These are phyloP conservation scores for Pseudogymnoascus sp. DNA, from an alignment of 2,329 filamentous ascomycete species.

Conservation along the genomic window DNA sequence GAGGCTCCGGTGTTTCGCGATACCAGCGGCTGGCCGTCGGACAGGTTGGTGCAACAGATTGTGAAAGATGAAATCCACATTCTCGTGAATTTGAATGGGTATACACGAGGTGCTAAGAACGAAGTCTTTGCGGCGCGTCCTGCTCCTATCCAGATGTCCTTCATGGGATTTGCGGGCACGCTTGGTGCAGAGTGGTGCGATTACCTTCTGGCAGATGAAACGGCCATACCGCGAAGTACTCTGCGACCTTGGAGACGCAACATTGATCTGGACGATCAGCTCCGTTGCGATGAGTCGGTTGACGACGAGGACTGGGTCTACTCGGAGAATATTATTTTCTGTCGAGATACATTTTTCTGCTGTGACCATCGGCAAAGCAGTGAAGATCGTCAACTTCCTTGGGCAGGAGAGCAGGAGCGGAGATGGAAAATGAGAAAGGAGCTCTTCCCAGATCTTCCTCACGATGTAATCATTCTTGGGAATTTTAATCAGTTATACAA, in stretches of 20 bases:
- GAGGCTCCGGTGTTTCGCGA: conserved; percentile 90
- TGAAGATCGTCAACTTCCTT: conserved; percentile 60
- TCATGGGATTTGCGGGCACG: conserved; percentile 97
- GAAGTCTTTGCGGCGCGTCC: conserved; percentile 94
- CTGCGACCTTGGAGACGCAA: conserved; percentile 74
- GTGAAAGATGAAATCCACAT: conserved; percentile 85
- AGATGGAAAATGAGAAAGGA: conserved; percentile 92
- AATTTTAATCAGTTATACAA: conserved; percentile 99
- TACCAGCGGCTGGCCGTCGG: conserved; percentile 77
- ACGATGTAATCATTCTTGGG: conserved; percentile 83
- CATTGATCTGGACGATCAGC: conserved; percentile 62
- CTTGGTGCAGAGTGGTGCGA: conserved; percentile 98
- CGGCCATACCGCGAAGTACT: conserved; percentile 74
- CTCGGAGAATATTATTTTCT: conserved; percentile 93
- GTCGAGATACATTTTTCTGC: conserved; percentile 92
- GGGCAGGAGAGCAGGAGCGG: conserved; percentile 74
- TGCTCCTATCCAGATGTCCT: conserved; percentile 96
- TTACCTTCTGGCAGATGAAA: conserved; percentile 85
- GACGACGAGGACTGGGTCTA: conserved; percentile 82
- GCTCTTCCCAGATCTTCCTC: conserved; percentile 73
- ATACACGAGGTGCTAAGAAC: conserved; percentile 92
- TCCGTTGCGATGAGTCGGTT: conserved; percentile 51
- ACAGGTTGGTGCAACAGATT: conserved; percentile 79
- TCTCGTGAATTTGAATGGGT: conserved; percentile 94
- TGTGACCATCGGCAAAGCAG: conserved; percentile 91